These are phyloP conservation scores for Prunus yedoensis DNA, from an alignment of 331 rosid species.

Conservation along the genomic window DNA sequence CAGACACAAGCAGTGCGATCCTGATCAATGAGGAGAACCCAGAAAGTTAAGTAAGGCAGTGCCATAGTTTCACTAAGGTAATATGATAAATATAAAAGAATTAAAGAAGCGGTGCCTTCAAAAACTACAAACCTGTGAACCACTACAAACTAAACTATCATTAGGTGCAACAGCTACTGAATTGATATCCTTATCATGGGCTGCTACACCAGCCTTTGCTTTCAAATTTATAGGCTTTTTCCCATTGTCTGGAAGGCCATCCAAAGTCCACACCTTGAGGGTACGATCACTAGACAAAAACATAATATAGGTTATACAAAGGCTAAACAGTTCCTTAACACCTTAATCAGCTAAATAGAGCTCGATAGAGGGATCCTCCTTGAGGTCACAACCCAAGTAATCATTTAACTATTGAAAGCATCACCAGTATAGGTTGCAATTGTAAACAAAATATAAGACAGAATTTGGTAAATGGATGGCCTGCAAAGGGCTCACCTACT, in stretches of 20 bases:
- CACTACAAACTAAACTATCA: constrained; percentile 91
- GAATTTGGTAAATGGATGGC: not conserved
- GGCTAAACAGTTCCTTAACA: not conserved
- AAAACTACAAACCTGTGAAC: constrained; percentile 79
- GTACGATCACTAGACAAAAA: constrained; percentile 73
- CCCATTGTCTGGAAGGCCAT: constrained; percentile 46
- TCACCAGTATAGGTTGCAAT: not conserved
- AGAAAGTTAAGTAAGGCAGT: not conserved
- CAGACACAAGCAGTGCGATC: constrained; percentile 96
- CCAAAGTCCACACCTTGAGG: constrained; percentile 86
- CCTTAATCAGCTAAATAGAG: not conserved
- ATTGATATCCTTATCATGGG: constrained; percentile 94
- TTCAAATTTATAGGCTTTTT: constrained; percentile 54
- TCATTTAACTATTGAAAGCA: not conserved
- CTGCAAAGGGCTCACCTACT: constrained; percentile 63
- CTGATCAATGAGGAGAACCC: constrained; percentile 36
- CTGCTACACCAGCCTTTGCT: constrained; percentile 89
- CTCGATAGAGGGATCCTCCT: not conserved
- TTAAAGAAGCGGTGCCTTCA: constrained; percentile 8
- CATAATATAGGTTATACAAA: constrained; percentile 1
- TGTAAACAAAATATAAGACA: not conserved
- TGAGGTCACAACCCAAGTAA: not conserved
- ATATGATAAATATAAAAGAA: not conserved
- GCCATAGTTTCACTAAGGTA: not conserved
- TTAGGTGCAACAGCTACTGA: constrained; percentile 91